phyloP scores from a whole-genome alignment of 1,139 yeast species.

The Yamadazyma sp. region DNA sequence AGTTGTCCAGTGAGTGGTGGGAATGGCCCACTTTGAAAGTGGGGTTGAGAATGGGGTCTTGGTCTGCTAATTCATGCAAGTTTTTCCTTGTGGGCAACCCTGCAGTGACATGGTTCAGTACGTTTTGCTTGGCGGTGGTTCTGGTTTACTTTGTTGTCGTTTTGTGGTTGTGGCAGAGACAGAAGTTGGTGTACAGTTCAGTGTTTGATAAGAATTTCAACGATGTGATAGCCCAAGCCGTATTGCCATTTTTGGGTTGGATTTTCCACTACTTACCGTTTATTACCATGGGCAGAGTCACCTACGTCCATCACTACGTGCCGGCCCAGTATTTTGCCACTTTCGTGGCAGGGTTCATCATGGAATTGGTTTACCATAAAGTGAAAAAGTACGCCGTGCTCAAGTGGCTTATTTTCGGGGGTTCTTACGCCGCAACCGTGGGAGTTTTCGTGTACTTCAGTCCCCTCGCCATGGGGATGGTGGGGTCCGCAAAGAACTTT shows the following conservation, averaged over 20 bases:
- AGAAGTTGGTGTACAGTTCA: slow-evolving; percentile 16
- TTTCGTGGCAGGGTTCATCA: slow-evolving; percentile 52
- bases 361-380: slow-evolving; percentile 26
- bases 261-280: slow-evolving; percentile 89
- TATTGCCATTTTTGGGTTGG: slow-evolving; percentile 86
- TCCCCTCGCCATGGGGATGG: slow-evolving; percentile 87
- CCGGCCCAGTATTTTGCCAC: slow-evolving; percentile 97
- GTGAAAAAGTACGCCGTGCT: slow-evolving; percentile 7
- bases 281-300: slow-evolving; percentile 93
- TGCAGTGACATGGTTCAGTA: slow-evolving; percentile 62
- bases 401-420: slow-evolving; percentile 11
- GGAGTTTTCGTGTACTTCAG: slow-evolving; percentile 68
- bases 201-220: slow-evolving; percentile 14
- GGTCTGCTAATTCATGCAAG: slow-evolving; percentile 51
- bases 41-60: slow-evolving; percentile 71
- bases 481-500: slow-evolving; percentile 69
- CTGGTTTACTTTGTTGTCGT: slow-evolving; percentile 19
- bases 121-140: slow-evolving; percentile 24
- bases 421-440: slow-evolving; percentile 10
- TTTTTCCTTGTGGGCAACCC: slow-evolving; percentile 71
- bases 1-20: slow-evolving; percentile 73
- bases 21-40: slow-evolving; percentile 69
- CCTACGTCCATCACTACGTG: slow-evolving; percentile 94
- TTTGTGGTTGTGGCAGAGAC: slow-evolving; percentile 37
- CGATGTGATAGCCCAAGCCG: slow-evolving; percentile 11